Base-by-base conservation (phyloP, 208 protist species). In the Acanthamoeba culbertsoni region DNA sequence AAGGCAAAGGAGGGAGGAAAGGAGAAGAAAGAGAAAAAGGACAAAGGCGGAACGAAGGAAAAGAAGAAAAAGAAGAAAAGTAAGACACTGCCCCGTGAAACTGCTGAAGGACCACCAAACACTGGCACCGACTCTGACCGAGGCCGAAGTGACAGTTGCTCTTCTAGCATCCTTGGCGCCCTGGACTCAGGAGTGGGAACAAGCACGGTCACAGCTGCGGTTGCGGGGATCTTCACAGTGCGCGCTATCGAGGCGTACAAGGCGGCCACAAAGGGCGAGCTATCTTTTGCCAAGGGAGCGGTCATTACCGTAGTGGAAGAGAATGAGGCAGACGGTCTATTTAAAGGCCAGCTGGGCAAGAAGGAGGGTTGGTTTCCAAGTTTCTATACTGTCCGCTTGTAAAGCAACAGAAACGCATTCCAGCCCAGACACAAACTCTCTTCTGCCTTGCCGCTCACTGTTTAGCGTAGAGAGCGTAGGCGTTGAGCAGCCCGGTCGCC, bases 311-410 rank as follows among this genome's bases (percentile, higher is more conserved):
- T 86, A 8, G n/a, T 57, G 42, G 46, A 86, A 5, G 75, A 86
- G 40, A 86, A 86, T 43, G 16, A 86, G 40, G 40, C 45, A 26
- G 75, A 86, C 10, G 75, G n/a, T 55, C 37, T 55, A 3, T 55
- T 86, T 43, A 33, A 55, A 8, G 75, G 75, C 43, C 40, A 86
- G n/a, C 26, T 86, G n/a, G 75, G 45, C 75, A 86, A 86, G 75
- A 86, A 86, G 40, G 75, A 86, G 75, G 75, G 75, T 26, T 86
- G 75, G 75, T 86, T 86, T 43, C 75, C 75, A 2, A 33, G 12
- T 43, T 86, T 37, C 75, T 86, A 86, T 31, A 43, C 55, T 26
- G 63, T 75, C 33, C 63, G 63, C n/a, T n/a, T n/a, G n/a, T n/a
- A n/a, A n/a, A n/a, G n/a, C n/a, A n/a, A n/a, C n/a, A n/a, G n/a